Base-by-base conservation (phyloP, 495 filamentous ascomycete genomes). In the Penicillium parvum region DNA sequence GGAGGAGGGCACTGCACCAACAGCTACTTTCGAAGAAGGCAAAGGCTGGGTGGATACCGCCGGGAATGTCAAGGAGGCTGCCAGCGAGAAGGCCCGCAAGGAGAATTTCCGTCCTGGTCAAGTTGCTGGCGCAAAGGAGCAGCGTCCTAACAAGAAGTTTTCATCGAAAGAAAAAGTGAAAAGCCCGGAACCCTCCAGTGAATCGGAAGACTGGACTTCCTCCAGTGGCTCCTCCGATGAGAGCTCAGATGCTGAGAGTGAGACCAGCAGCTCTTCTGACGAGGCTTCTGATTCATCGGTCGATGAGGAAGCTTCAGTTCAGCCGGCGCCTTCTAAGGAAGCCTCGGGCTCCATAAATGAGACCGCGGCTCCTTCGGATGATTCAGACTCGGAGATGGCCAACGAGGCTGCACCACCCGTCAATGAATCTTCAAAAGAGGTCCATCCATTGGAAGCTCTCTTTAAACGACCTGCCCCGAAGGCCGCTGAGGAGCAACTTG, bases 21-120 rank as follows among this genome's bases (percentile, higher is more conserved):
- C 70, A 2, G 63, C 58, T 3, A 52, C 57, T 14, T 75, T 63
- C 37, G 72, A 76, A 29, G 61, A 96, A 20, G 88, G 82, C 11
- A 86, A 86, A 50, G 91, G 92, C 0, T 96, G 92, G 92, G 73
- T 95, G 3, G 86, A 96, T 56, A 77, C 79, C 50, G 68, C 80
- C 12, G 92, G 90, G 2, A 79, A 83, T 38, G 55, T 96, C 15
- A 79, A 92, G 84, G 96, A 71, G 57, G 45, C 37, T 47, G 49
- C 53, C 47, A 53, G 63, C 53, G 57, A 64, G 4, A 66, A 62
- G 36, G 52, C 55, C 27, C 59, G 52, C 7, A 71, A 58, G 34
- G 47, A 55, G 9, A 46, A 67, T 21, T 60, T 61, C 22, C 56
- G 46, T 17, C 68, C 69, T 8, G 69, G 69, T 5, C 48, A 68